These are phyloP conservation scores for Kurtzmaniella cleridarum DNA, from an alignment of 805 yeast species.

Conservation along the genomic window DNA sequence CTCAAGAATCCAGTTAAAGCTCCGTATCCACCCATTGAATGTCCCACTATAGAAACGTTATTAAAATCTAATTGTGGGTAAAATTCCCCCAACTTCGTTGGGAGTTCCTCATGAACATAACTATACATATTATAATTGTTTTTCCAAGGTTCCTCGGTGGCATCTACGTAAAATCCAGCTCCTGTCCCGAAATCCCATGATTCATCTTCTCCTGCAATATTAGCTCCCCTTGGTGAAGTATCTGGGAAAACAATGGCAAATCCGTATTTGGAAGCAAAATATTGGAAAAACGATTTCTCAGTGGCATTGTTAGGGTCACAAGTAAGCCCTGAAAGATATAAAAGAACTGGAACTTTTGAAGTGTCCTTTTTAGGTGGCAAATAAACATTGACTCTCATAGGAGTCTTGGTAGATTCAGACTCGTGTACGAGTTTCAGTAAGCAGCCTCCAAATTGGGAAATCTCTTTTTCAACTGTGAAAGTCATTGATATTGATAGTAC, in stretches of 20 bases:
- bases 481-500: constrained; percentile 35
- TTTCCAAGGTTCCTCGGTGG: constrained; percentile 67
- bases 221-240: constrained; percentile 90
- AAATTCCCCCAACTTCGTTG: constrained; percentile 40
- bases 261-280: constrained; percentile 74
- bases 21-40: constrained; percentile 98
- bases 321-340: constrained; percentile 84
- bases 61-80: constrained; percentile 51
- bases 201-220: constrained; percentile 73
- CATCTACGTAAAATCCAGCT: constrained; percentile 91
- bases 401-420: constrained; percentile 57
- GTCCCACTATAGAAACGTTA: constrained; percentile 80
- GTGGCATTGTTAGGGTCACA: constrained; percentile 92
- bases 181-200: constrained; percentile 90
- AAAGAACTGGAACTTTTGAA: constrained; percentile 59
- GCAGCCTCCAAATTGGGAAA: constrained; percentile 68
- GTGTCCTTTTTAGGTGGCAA: constrained; percentile 48
- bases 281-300: constrained; percentile 86
- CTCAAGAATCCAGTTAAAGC: constrained; percentile 65
- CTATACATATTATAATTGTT: constrained; percentile 80
- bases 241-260: constrained; percentile 92
- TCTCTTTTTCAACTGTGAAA: constrained; percentile 48
- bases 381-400: constrained; percentile 81
- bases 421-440: constrained; percentile 71
- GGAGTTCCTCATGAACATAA: constrained; percentile 73